These are phyloP conservation scores for Pythium oligandrum DNA, from an alignment of 352 stramenopile genomes.

Conservation along the genomic window DNA sequence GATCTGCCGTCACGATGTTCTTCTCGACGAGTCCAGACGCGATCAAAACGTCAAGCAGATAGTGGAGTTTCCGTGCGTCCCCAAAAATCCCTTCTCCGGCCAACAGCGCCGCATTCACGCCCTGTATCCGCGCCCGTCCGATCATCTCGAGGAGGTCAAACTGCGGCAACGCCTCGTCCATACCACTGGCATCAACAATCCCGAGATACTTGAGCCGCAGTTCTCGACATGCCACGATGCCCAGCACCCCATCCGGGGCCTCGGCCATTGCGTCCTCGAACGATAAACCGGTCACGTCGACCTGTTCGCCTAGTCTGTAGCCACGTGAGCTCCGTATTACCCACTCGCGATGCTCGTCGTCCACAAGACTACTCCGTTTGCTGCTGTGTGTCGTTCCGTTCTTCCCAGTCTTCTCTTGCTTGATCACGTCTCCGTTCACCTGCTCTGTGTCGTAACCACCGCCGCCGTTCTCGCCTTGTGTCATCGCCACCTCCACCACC, in stretches of 20 bases:
- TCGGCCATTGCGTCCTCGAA: conserved; percentile 59
- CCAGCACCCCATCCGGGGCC: conserved; percentile 42
- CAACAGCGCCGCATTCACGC: conserved; percentile 57
- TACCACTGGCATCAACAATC: conserved; percentile 37
- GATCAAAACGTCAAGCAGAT: conserved; percentile 78
- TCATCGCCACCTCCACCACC: neutral
- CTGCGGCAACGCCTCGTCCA: conserved; percentile 61
- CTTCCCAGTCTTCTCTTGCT: too few species aligned
- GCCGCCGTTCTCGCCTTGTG: neutral
- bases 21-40: conserved; percentile 55
- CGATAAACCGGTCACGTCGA: conserved; percentile 41
- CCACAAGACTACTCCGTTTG: conserved; percentile 2
- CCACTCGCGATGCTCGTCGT: conserved; percentile 34
- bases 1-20: conserved; percentile 68
- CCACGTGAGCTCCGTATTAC: conserved; percentile 59
- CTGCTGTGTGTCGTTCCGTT: too few species aligned
- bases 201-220: conserved; percentile 68
- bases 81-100: conserved; percentile 55
- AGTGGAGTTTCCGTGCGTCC: conserved; percentile 72
- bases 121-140: conserved; percentile 44
- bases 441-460: too few species aligned
- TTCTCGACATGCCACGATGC: conserved; percentile 63
- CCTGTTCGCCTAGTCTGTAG: conserved; percentile 50
- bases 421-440: too few species aligned
- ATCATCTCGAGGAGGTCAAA: conserved; percentile 82